Base-by-base conservation (phyloP, 257 asterid genomes). In the Solanum infundibuliforme region DNA sequence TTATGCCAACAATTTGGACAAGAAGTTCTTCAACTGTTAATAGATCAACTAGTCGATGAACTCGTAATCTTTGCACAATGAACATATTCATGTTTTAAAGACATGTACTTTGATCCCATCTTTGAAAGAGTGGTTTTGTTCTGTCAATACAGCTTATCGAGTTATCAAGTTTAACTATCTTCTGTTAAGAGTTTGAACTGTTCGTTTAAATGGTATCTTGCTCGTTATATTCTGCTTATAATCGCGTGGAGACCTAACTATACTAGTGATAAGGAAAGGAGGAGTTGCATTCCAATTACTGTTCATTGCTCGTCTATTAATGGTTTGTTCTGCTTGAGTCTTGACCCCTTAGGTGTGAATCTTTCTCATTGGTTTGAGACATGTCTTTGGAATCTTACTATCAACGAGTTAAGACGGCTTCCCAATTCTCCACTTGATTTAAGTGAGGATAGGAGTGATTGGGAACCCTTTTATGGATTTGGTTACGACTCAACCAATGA, bases 21-120 rank as follows among this genome's bases (percentile, higher is more conserved):
- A 31, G 90, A 90, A 66, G 91, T 92, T 91, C 89, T 94, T 39
- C 77, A 94, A 71, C 84, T 41, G 2, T 81, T 93, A 87, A 5
- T 93, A 83, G 41, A 46, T 69, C 93, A 92, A 83, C 52, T 92
- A 43, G 93, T 94, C 36, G 89, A 90, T 81, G 94, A 94, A 77
- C 92, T 93, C 4, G 29, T 60, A 75, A 7, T 23, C 48, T 76
- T 23, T 39, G 18, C 13, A n/a, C 12, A 76, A n/a, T 76, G 60
- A 76, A 43, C 23, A 48, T 48, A 48, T 48, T 48, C 60, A 48
- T 48, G 60, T 43, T 4, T 43, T 43, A 43, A 43, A 12, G 52
- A 43, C 52, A 43, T 43, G 52, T 43, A 43, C 52, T 43, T 12
- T 43, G 52, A 43, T 43, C 52, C 52, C 16, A 43, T 4, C 52